Percentiles rank a stretch among this genome's conserved stretches.
phyloP scores from a whole-genome alignment of 2,329 filamentous ascomycete species.

The Emergomyces orientalis region DNA sequence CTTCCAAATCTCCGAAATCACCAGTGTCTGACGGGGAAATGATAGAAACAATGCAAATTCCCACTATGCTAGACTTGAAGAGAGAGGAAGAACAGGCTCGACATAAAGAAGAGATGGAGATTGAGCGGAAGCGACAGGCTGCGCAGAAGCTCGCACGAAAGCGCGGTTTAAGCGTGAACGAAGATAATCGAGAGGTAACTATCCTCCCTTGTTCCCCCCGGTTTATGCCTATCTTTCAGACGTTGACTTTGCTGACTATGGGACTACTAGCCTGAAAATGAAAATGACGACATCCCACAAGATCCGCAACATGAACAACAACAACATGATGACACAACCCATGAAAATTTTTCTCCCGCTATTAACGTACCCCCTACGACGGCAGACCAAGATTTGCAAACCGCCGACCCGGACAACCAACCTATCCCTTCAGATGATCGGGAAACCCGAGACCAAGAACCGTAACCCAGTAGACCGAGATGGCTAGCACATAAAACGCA shows the following conservation, averaged over 20 bases:
- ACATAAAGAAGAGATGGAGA: slow-evolving; percentile 47
- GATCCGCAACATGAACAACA: not conserved
- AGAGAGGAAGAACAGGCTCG: slow-evolving; percentile 48
- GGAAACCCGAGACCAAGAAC: not conserved
- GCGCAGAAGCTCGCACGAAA: slow-evolving; percentile 48
- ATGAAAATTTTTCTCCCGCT: not conserved
- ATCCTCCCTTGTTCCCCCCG: not conserved
- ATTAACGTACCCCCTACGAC: not conserved
- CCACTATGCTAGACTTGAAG: slow-evolving; percentile 47
- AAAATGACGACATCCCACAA: not conserved
- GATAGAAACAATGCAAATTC: slow-evolving; percentile 28
- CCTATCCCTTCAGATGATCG: not conserved
- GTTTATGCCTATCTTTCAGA: not conserved
- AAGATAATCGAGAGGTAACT: slow-evolving; percentile 25
- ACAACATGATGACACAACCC: not conserved
- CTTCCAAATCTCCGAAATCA: slow-evolving; percentile 22
- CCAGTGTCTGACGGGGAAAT: slow-evolving; percentile 21
- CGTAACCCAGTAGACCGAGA: not conserved
- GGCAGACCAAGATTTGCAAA: not conserved
- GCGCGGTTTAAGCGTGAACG: slow-evolving; percentile 39
- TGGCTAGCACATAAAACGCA: not conserved
- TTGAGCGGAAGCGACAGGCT: slow-evolving; percentile 45
- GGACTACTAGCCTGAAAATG: slow-evolving; percentile 1
- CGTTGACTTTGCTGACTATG: not conserved
- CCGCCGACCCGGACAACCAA: not conserved